Evolutionary conservation across 169 alveolate genomes (phyloP), one percentile per base, ranked within the genome.

Genomic region (Cryptosporidium sp.): DNA sequence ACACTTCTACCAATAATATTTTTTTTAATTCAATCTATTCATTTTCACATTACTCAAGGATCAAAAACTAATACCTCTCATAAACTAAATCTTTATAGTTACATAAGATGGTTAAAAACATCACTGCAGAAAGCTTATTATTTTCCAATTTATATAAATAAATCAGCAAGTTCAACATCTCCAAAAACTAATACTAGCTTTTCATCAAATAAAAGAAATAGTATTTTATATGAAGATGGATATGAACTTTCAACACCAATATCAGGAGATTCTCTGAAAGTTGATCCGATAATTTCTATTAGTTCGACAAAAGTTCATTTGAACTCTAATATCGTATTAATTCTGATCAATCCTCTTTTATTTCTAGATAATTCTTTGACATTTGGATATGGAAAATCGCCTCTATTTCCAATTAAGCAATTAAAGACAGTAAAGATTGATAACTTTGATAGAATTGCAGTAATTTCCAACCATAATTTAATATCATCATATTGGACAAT

Each of bases 231-330:
- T n/a, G 51, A 65, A 65, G 72, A 65, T 65, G 72, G 72, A n/a
- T 37, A 35, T 65, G 72, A 65, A 7, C 72, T 65, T 65, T 65
- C 72, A 33, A 65, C 72, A 8, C 72, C 72, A 21, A 37, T 65
- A 65, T 33, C 72, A 35, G 29, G 33, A 29, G 18, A 1, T 33
- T 65, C 72, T 65, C 31, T 7, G 29, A 37, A 65, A 31, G 14
- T n/a, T 2, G 51, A 65, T 18, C 51, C 52, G 9, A 35, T 33
- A 2, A 14, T 65, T 31, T 37, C 51, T 26, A 14, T 65, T 26
- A 31, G 29, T 37, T 65, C 48, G n/a, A 10, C 29, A 2, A 2
- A 10, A 12, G 48, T 33, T 33, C 6, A 35, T 2, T 31, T 29
- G 5, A 65, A 4, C 33, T 14, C 72, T 31, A 42, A 44, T 21